A percentile compares a stretch with the other conserved stretches of the same genome.
phyloP scores from a whole-genome alignment of 305 asterid genomes.

The Solanum hybrid region DNA sequence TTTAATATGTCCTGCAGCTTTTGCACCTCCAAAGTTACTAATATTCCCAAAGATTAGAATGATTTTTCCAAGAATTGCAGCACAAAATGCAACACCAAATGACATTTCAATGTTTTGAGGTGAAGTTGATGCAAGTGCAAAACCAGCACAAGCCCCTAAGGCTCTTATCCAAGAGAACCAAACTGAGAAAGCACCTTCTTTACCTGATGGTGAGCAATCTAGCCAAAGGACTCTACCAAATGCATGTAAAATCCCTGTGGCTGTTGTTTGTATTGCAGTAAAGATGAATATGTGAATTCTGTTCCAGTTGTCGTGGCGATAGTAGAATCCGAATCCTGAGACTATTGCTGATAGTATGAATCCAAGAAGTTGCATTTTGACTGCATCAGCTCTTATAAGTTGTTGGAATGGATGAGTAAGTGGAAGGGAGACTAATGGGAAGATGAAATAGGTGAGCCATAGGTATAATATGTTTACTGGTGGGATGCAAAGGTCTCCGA shows the following conservation, averaged over 20 bases:
- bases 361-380: slow-evolving; percentile 87
- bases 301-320: slow-evolving; percentile 37
- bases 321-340: slow-evolving; percentile 75
- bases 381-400: slow-evolving; percentile 51
- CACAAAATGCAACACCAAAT: slow-evolving; percentile 55
- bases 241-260: slow-evolving; percentile 62
- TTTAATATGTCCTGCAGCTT: slow-evolving; percentile 65
- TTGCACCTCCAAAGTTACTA: slow-evolving; percentile 76
- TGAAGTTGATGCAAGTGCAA: slow-evolving; percentile 48
- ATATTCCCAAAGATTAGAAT: slow-evolving; percentile 67
- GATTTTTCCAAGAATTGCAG: slow-evolving; percentile 45
- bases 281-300: slow-evolving; percentile 37
- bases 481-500: slow-evolving; percentile 49
- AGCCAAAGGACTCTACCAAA: slow-evolving; percentile 69
- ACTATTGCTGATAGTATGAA: slow-evolving; percentile 47
- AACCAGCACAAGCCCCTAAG: slow-evolving; percentile 62
- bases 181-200: slow-evolving; percentile 80
- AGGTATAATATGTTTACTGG: slow-evolving; percentile 34
- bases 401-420: slow-evolving; percentile 55
- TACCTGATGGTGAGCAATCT: slow-evolving; percentile 83
- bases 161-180: slow-evolving; percentile 82
- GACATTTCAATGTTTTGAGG: slow-evolving; percentile 51
- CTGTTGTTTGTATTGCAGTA: slow-evolving; percentile 60
- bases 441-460: slow-evolving; percentile 61
- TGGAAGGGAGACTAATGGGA: slow-evolving; percentile 71